Percentiles rank a stretch among this genome's conserved stretches.
Evolutionary conservation across 345 rosid species (phyloP).

Genomic region (Orychophragmus violaceus): DNA sequence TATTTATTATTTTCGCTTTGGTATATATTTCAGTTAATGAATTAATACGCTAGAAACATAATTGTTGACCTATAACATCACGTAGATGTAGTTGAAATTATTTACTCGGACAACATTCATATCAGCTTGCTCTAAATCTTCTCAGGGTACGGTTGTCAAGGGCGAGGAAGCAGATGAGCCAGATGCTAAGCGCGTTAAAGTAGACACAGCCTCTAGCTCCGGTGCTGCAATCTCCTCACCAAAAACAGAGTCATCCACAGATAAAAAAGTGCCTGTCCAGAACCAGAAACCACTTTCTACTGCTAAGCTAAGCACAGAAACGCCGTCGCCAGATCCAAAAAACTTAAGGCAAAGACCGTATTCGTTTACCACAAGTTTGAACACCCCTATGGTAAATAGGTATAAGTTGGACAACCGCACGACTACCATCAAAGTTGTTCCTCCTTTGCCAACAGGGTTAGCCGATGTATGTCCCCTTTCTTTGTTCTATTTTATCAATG

Average conservation of each 20-base stretch:
- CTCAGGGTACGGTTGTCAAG: conserved; percentile 73
- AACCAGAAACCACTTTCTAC: conserved; percentile 38
- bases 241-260: conserved; percentile 28
- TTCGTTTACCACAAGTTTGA: conserved; percentile 29
- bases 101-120: background rate
- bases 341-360: conserved; percentile 41
- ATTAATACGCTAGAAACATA: conserved; percentile 1
- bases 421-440: conserved; percentile 56
- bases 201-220: conserved; percentile 41
- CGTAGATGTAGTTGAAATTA: conserved; percentile 1
- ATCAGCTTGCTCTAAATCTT: conserved; percentile 10
- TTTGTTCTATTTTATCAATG: background rate
- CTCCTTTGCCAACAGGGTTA: conserved; percentile 76
- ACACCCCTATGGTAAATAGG: conserved; percentile 42
- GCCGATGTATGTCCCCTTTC: conserved; percentile 55
- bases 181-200: conserved; percentile 54
- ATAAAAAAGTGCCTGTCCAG: conserved; percentile 42
- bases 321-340: conserved; percentile 33
- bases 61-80: background rate
- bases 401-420: conserved; percentile 87
- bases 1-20: background rate
- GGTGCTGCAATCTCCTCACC: conserved; percentile 32
- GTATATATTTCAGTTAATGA: conserved; percentile 7
- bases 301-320: conserved; percentile 34
- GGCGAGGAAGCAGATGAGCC: conserved; percentile 55